These are phyloP conservation scores for Fusarium ramigenum DNA, from an alignment of 2,329 filamentous ascomycete genomes.

Conservation along the genomic window DNA sequence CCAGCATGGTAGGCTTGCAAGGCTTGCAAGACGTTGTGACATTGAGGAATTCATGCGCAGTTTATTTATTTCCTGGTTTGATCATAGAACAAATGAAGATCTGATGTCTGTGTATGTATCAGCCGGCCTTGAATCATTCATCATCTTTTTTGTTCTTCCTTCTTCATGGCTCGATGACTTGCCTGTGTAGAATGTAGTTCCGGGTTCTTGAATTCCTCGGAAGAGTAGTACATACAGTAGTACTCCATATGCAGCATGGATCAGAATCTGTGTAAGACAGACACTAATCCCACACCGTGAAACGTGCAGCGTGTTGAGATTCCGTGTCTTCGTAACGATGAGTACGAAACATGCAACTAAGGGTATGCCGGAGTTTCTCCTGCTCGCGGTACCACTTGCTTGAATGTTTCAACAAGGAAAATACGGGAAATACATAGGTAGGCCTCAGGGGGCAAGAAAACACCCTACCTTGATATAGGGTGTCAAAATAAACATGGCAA, in stretches of 20 bases:
- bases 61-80: neutral
- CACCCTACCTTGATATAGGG: too few species aligned
- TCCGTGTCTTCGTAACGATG: neutral
- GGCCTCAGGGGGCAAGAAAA: too few species aligned
- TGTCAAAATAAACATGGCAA: too few species aligned
- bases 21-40: neutral
- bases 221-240: neutral
- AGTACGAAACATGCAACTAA: constrained; percentile 12
- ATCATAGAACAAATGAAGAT: neutral
- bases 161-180: neutral
- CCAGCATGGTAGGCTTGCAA: neutral
- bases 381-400: neutral
- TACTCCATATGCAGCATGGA: neutral
- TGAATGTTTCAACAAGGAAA: neutral
- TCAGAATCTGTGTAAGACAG: constrained; percentile 1
- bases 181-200: constrained; percentile 4
- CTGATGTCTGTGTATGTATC: constrained; percentile 1
- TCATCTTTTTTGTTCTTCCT: neutral
- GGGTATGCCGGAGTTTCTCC: neutral
- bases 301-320: constrained; percentile 21
- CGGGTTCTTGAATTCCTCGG: constrained; percentile 7
- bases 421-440: neutral
- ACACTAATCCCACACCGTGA: constrained; percentile 6
- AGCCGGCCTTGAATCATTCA: neutral
- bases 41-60: neutral